These are phyloP conservation scores for Saccharomyces hybrid DNA, from an alignment of 1,139 yeast genomes.

Conservation along the genomic window DNA sequence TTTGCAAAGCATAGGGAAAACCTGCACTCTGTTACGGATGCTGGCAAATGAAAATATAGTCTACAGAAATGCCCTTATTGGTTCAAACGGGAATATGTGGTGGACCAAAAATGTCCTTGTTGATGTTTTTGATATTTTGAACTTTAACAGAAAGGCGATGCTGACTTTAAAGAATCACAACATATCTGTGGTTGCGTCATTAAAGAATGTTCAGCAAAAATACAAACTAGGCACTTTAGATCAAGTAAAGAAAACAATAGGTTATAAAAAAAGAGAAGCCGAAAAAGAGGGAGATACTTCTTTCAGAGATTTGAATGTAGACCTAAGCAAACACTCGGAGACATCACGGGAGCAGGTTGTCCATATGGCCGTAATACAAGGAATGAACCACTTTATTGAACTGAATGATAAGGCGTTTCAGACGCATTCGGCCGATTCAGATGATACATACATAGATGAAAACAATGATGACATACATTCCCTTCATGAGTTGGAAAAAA, in stretches of 20 bases:
- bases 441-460: constrained; percentile 3
- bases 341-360: not conserved
- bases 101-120: constrained; percentile 20
- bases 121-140: constrained; percentile 18
- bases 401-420: not conserved
- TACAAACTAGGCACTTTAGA: constrained; percentile 10
- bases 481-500: not conserved
- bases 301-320: not conserved
- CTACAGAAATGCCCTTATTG: constrained; percentile 13
- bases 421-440: not conserved
- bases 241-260: not conserved
- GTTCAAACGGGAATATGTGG: constrained; percentile 9
- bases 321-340: not conserved
- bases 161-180: constrained; percentile 9
- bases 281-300: not conserved
- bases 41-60: constrained; percentile 22
- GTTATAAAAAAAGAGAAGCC: not conserved
- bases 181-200: constrained; percentile 15
- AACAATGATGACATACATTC: constrained; percentile 8
- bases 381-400: not conserved
- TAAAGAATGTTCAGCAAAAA: constrained; percentile 14
- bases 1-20: constrained; percentile 18
- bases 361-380: not conserved
- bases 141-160: constrained; percentile 13
- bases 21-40: constrained; percentile 21